A percentile compares a stretch with the other conserved stretches of the same genome.
These are phyloP conservation scores for Rhodotorula sp. DNA, from an alignment of 1,284 basidiomycete species.

Conservation along the genomic window DNA sequence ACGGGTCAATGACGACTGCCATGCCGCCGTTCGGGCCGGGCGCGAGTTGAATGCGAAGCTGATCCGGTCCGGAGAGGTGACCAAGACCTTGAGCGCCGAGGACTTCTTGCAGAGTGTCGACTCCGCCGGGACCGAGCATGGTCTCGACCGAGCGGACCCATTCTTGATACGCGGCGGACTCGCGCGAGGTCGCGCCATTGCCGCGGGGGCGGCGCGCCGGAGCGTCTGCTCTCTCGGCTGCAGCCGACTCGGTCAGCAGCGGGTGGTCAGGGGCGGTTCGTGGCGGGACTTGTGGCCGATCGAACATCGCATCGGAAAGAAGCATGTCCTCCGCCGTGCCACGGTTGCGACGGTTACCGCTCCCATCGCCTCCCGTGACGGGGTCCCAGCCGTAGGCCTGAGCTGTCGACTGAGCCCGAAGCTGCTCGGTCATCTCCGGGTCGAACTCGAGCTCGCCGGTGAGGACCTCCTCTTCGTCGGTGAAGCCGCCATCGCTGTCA, in stretches of 20 bases:
- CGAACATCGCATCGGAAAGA: conserved; percentile 30
- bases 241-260: conserved; percentile 62
- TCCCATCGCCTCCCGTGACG: conserved; percentile 31
- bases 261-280: conserved; percentile 60
- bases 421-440: conserved; percentile 37
- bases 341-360: conserved; percentile 23
- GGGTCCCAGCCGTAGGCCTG: conserved; percentile 37
- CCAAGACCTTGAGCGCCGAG: conserved; percentile 38
- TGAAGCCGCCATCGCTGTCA: conserved; percentile 58
- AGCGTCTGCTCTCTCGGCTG: conserved; percentile 24
- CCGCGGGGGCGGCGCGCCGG: conserved; percentile 33
- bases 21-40: conserved; percentile 38
- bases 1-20: conserved; percentile 39
- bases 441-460: conserved; percentile 42
- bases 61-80: conserved; percentile 38
- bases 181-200: conserved; percentile 44
- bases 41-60: conserved; percentile 36
- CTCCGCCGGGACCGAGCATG: conserved; percentile 39
- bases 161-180: conserved; percentile 38
- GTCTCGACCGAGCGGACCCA: conserved; percentile 40
- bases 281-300: conserved; percentile 25
- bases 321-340: conserved; percentile 31
- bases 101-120: conserved; percentile 39
- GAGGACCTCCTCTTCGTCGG: conserved; percentile 37
- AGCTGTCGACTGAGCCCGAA: conserved; percentile 28